phyloP scores from a whole-genome alignment of 1,284 basidiomycete species.

The Bjerkandera adusta region DNA sequence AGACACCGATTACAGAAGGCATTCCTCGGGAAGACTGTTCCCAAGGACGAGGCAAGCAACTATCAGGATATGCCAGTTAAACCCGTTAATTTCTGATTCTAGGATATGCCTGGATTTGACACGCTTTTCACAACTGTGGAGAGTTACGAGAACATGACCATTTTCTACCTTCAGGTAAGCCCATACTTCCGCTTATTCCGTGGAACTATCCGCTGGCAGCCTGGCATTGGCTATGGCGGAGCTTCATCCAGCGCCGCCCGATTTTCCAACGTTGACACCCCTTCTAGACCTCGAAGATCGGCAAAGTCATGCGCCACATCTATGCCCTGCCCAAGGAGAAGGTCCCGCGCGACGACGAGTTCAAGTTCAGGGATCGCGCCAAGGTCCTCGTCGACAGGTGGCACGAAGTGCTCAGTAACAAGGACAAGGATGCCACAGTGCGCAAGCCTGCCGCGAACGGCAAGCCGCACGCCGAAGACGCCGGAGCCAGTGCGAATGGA shows the following conservation, averaged over 20 bases:
- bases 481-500: slow-evolving; percentile 23
- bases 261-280: background rate
- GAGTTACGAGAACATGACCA: slow-evolving; percentile 78
- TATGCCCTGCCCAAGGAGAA: slow-evolving; percentile 60
- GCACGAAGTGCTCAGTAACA: slow-evolving; percentile 60
- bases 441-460: slow-evolving; percentile 22
- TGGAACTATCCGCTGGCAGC: slow-evolving; percentile 20
- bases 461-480: slow-evolving; percentile 24
- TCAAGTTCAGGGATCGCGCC: slow-evolving; percentile 83
- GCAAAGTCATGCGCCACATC: slow-evolving; percentile 98
- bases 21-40: slow-evolving; percentile 70
- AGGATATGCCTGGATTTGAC: slow-evolving; percentile 83
- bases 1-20: slow-evolving; percentile 88
- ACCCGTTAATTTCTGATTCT: slow-evolving; percentile 13
- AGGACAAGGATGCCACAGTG: slow-evolving; percentile 34
- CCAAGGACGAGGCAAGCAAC: slow-evolving; percentile 56
- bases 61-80: slow-evolving; percentile 8
- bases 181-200: slow-evolving; percentile 4
- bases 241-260: slow-evolving; percentile 14
- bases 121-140: slow-evolving; percentile 83
- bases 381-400: slow-evolving; percentile 73
- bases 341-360: slow-evolving; percentile 84
- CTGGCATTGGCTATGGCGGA: slow-evolving; percentile 22
- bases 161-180: slow-evolving; percentile 78
- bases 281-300: slow-evolving; percentile 87